Conservation (phyloP, 805 yeast genomes). For the Hermanozyma aechmeae region DNA sequence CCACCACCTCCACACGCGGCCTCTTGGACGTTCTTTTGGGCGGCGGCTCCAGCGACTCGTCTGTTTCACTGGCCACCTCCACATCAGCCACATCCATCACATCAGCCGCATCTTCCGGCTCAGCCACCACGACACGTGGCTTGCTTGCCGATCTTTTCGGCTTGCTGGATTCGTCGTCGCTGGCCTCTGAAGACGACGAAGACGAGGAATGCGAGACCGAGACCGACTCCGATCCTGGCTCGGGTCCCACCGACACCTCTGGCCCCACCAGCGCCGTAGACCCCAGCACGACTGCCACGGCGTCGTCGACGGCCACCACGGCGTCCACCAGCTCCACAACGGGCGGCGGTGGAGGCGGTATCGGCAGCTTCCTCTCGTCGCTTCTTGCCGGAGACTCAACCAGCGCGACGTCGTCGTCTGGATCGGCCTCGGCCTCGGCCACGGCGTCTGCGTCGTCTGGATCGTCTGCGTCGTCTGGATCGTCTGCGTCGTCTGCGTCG, state of each 20-base stretch:
- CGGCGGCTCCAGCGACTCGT: not conserved
- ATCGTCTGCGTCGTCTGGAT: slow-evolving; percentile 1
- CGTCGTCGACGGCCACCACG: not conserved
- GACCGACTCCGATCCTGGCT: slow-evolving; percentile 2
- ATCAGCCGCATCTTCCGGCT: too few relatives aligned
- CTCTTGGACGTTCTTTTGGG: not conserved
- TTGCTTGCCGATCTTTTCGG: too few relatives aligned
- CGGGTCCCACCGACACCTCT: too few relatives aligned
- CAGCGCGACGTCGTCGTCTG: not conserved
- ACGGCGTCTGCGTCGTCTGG: slow-evolving; percentile 1
- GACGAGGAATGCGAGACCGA: slow-evolving; percentile 2
- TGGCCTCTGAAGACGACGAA: slow-evolving; percentile 1
- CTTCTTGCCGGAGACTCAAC: not conserved
- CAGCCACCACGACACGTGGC: too few relatives aligned
- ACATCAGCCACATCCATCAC: not conserved
- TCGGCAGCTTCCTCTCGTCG: slow-evolving; percentile 1
- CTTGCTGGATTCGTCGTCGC: too few relatives aligned
- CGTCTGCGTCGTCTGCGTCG: not conserved
- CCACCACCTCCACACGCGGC: not conserved
- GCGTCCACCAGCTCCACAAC: slow-evolving; percentile 1
- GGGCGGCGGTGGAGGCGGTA: not conserved
- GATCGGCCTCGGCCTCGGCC: not conserved
- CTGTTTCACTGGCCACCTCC: not conserved
- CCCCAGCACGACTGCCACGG: not conserved
- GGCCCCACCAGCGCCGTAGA: too few relatives aligned